Evolutionary conservation across 139 green algal species (phyloP), one percentile per base, ranked within the genome.

Genomic region (Tetradesmus lagerheimii): DNA sequence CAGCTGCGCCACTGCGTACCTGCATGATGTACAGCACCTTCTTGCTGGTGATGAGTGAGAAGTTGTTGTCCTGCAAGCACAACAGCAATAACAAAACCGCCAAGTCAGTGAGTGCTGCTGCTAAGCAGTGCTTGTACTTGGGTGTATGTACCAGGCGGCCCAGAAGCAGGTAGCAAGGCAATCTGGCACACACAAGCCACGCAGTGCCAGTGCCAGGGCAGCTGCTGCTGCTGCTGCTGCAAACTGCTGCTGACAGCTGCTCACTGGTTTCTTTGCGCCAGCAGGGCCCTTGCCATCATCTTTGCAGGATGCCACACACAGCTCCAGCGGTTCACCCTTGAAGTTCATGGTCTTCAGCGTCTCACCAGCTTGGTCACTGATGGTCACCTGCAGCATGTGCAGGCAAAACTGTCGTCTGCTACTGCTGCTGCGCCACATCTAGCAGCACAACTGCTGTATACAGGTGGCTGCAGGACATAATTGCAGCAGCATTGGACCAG

Each of bases 21-120:
- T 89, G 85, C 74, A 89, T 89, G 66, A 91, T 86, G 87, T 87
- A 91, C 23, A 91, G 78, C 18, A 87, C 16, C 76, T 79, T 85
- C 78, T 91, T 91, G 78, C 35, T 82, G 6, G 87, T 87, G 29
- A 91, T 86, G 25, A 86, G 57, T 8, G 87, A 91, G 38, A 88
- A 88, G 25, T 8, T 43, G 64, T 27, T 66, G 11, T 80, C 83
- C 62, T 77, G 50, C 81, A 86, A 38, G 25, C 64, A 38, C 62
- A 78, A 18, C n/a, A 37, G 67, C 67, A 39, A 0, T n/a, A 78
- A 9, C 67, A 41, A n/a, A n/a, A n/a, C n/a, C n/a, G n/a, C n/a
- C n/a, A 18, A 41, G 67, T 37, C n/a, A 31, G 23, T 23, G 8
- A 0, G 3, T 71, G 57, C 57, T 71, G 57, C 57, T 71, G 57